Percentiles rank a stretch among this genome's conserved stretches.
These are phyloP conservation scores for Fraxinus baroniana DNA, from an alignment of 305 asterid species.

Conservation along the genomic window DNA sequence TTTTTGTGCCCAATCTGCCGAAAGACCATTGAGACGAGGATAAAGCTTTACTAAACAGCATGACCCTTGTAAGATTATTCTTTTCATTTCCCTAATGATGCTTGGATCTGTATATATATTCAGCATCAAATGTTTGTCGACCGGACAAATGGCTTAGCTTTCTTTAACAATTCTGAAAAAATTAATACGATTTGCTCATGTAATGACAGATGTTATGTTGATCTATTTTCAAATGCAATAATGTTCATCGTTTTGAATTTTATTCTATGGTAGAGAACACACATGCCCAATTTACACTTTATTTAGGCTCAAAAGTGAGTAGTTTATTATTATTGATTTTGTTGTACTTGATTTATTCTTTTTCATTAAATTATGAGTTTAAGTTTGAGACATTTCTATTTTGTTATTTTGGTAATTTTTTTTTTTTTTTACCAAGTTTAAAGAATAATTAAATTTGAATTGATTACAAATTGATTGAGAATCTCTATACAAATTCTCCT, in stretches of 20 bases:
- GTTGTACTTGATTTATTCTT: not conserved
- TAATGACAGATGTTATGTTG: slow-evolving; percentile 1
- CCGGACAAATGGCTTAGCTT: not conserved
- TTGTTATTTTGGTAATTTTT: not conserved
- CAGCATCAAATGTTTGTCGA: not conserved
- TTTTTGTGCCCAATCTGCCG: slow-evolving; percentile 80
- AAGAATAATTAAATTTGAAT: not conserved
- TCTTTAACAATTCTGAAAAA: not conserved
- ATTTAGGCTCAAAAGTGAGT: not conserved
- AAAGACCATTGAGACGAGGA: slow-evolving; percentile 60
- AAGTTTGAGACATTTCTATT: not conserved
- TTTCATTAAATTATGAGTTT: not conserved
- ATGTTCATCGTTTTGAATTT: not conserved
- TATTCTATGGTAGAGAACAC: not conserved
- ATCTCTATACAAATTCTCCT: not conserved
- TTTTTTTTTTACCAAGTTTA: not conserved
- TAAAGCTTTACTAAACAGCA: slow-evolving; percentile 63
- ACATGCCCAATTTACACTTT: not conserved
- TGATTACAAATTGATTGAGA: not conserved
- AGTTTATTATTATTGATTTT: not conserved
- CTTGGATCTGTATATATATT: not conserved
- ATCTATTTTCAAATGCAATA: not conserved
- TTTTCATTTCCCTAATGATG: not conserved
- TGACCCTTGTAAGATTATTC: not conserved
- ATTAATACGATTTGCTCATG: not conserved